Percentiles rank a stretch among this genome's conserved stretches.
These are phyloP conservation scores for Exophiala lecanii-corni DNA, from an alignment of 2,329 filamentous ascomycete genomes.

Conservation along the genomic window DNA sequence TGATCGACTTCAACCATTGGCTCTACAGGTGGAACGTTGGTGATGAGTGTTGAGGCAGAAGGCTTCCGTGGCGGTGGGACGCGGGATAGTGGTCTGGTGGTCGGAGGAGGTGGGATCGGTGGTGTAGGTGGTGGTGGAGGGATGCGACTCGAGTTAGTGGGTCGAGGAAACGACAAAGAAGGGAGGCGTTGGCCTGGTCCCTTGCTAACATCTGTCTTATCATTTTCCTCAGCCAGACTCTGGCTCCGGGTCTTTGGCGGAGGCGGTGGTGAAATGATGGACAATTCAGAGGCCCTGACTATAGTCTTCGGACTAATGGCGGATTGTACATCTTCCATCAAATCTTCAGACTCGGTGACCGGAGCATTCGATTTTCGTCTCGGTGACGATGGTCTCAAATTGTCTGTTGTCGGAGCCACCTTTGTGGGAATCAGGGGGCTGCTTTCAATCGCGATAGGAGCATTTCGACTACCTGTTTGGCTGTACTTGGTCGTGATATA, in stretches of 20 bases:
- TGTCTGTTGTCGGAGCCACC: neutral
- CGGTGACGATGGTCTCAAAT: neutral
- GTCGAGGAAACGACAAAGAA: constrained; percentile 11
- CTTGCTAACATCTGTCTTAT: neutral
- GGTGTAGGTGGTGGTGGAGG: constrained; percentile 25
- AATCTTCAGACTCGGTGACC: neutral
- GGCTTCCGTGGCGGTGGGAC: no score
- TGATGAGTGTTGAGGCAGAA: no score
- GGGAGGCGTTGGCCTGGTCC: constrained; percentile 2
- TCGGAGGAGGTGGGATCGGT: constrained; percentile 19
- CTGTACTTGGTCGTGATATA: constrained; percentile 44
- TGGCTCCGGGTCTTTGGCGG: constrained; percentile 8
- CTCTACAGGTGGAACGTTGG: neutral
- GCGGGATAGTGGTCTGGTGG: neutral
- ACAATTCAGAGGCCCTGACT: constrained; percentile 15
- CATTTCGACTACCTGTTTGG: constrained; percentile 1
- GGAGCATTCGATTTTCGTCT: neutral
- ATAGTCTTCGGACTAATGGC: constrained; percentile 23
- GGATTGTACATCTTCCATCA: constrained; percentile 2
- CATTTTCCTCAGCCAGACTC: constrained; percentile 10
- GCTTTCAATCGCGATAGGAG: constrained; percentile 1
- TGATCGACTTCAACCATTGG: neutral
- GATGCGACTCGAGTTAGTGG: constrained; percentile 16
- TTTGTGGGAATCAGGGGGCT: neutral
- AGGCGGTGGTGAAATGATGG: constrained; percentile 13